Percentiles rank a stretch among this genome's conserved stretches.
Evolutionary conservation across 139 green algal species (phyloP).

Genomic region (Ettlia oleoabundans): DNA sequence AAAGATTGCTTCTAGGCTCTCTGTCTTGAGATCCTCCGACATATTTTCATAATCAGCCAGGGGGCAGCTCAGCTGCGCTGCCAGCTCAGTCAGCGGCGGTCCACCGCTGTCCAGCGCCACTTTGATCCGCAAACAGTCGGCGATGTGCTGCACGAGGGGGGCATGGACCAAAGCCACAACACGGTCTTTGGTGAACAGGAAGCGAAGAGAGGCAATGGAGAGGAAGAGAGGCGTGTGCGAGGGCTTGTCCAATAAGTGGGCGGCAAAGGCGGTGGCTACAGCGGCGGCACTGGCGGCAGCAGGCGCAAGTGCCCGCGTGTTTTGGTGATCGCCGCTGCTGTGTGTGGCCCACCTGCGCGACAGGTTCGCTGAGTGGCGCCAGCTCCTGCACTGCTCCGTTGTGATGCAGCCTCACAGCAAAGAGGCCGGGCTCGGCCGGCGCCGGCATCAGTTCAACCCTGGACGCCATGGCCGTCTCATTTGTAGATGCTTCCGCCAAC

Average conservation of each 20-base stretch:
- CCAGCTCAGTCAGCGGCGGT: background rate
- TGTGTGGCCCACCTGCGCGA: background rate
- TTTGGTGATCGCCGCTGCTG: too few species aligned
- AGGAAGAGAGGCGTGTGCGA: too few species aligned
- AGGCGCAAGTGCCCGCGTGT: too few species aligned
- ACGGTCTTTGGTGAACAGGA: background rate
- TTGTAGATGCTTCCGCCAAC: too few species aligned
- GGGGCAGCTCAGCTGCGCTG: background rate
- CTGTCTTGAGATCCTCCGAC: background rate
- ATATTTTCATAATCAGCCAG: background rate
- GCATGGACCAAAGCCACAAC: too few species aligned
- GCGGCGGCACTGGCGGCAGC: background rate
- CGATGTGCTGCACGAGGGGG: background rate
- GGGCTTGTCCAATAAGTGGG: background rate
- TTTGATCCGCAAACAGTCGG: conserved; percentile 13
- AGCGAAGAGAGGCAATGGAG: too few species aligned
- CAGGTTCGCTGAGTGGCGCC: background rate
- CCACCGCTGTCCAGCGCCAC: background rate
- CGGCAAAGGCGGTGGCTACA: background rate
- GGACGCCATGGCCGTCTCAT: too few species aligned
- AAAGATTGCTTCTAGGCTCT: background rate
- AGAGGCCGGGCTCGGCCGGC: background rate
- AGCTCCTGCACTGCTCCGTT: background rate
- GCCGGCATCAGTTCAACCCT: background rate
- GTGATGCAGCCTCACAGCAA: background rate